Percentiles rank a stretch among this genome's conserved stretches.
Conservation (phyloP, 257 asterid genomes). For the Vinca minor region DNA sequence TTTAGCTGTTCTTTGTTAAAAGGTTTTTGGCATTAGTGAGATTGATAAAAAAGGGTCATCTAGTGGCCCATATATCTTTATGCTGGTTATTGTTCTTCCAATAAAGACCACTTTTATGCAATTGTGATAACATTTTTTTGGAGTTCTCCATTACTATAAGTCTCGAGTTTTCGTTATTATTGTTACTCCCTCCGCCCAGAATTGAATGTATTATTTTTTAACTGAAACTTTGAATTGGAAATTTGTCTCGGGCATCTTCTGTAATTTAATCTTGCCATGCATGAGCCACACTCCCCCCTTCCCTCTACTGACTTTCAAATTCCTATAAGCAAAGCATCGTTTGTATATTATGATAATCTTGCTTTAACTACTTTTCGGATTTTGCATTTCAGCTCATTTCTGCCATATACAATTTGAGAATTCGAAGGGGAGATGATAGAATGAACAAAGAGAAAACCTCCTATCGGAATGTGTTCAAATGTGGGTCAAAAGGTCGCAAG, state of each 20-base stretch:
- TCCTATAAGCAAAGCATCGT: not conserved
- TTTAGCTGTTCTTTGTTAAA: not conserved
- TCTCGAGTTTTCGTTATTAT: no score
- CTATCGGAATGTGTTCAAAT: conserved; percentile 1
- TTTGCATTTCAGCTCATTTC: conserved; percentile 20
- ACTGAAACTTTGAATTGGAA: not conserved
- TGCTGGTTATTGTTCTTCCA: not conserved
- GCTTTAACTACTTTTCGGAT: not conserved
- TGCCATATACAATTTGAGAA: conserved; percentile 5
- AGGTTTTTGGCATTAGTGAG: not conserved
- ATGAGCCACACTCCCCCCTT: not conserved
- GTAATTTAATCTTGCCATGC: not conserved
- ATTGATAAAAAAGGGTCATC: not conserved
- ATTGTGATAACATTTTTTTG: not conserved
- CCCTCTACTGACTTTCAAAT: not conserved
- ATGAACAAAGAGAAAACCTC: not conserved
- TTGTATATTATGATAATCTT: not conserved
- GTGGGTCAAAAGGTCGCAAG: conserved; percentile 3
- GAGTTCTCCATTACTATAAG: not conserved
- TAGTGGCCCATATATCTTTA: not conserved
- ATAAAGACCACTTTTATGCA: not conserved
- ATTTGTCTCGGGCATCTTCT: no score
- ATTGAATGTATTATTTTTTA: no score
- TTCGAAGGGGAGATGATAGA: not conserved
- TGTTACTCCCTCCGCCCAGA: no score